phyloP scores from a whole-genome alignment of 257 asterid genomes.

The Lavandula angustifolia region DNA sequence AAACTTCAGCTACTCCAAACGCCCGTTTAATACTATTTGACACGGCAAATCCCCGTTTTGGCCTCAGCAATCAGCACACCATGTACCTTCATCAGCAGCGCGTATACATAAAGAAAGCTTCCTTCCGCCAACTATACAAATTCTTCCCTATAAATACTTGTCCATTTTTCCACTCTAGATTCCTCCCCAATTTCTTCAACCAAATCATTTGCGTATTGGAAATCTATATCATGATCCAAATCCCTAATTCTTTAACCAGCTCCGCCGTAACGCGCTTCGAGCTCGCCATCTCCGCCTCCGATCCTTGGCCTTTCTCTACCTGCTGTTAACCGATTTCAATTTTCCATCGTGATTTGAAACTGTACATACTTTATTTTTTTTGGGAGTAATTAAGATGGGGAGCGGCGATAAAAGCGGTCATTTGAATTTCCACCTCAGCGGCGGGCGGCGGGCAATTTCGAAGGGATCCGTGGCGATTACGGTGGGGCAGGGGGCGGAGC shows the following conservation, averaged over 20 bases:
- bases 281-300: slow-evolving; percentile 84
- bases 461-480: slow-evolving; percentile 53
- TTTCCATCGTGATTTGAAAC: not conserved
- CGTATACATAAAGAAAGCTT: too few relatives aligned
- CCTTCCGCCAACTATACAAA: too few relatives aligned
- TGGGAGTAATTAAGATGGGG: slow-evolving; percentile 37
- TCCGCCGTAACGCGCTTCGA: slow-evolving; percentile 61
- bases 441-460: slow-evolving; percentile 33
- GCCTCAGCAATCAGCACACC: too few relatives aligned
- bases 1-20: too few relatives aligned
- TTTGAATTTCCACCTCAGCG: slow-evolving; percentile 31
- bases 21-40: too few relatives aligned
- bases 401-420: slow-evolving; percentile 54
- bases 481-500: slow-evolving; percentile 68
- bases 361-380: slow-evolving; percentile 1
- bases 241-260: slow-evolving; percentile 70
- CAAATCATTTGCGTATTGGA: too few relatives aligned
- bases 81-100: too few relatives aligned
- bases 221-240: slow-evolving; percentile 60
- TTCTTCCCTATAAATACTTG: not conserved
- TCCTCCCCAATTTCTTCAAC: not conserved
- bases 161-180: slow-evolving; percentile 2
- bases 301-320: slow-evolving; percentile 86
- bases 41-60: too few relatives aligned
- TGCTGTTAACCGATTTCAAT: not conserved